Evolutionary conservation across 768 basidiomycete genomes (phyloP), one percentile per base, ranked within the genome.

Genomic region (Strobilomyces dryophilus): DNA sequence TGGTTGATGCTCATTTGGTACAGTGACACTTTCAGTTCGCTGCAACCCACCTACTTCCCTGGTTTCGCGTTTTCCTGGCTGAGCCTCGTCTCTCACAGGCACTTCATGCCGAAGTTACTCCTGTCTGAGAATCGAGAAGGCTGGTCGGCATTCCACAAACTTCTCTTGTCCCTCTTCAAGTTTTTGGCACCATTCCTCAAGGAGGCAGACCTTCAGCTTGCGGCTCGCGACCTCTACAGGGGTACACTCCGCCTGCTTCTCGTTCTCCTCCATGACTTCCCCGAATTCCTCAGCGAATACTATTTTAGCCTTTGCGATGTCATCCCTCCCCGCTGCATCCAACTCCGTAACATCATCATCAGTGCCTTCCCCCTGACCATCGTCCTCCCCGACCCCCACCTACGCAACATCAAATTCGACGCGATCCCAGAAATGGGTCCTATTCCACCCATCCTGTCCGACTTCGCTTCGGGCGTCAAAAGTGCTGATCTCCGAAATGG

Each of bases 31-130:
- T 85, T 98, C 69, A 95, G 93, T 67, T 97, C 95, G 41, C 75
- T 97, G 53, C 95, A 98, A 66, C 97, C 97, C 8, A 87, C 87
- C 6, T 93, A 92, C 72, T 98, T 98, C 76, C 97, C 97, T 17
- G 92, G 94, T 9, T 99, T 99, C 70, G 89, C 95, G 1, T 99
- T 98, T 73, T 95, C 94, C 15, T 99, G 95, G 95, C 85, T 98
- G 79, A 89, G 88, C 58, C 78, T 98, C 42, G 85, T 99, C 65
- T 98, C 97, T 21, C 97, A 98, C 72, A 80, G 95, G 50, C 75
- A 92, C 53, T 97, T 98, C 80, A 95, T 99, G 93, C 95, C 97
- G 14, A 95, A 97, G 68, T 71, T 99, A 43, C 76, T 98, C 35
- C 71, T 88, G 36, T 85, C 89, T 20, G 85, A 92, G 66, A 91